These are phyloP conservation scores for Erodium maritimum DNA, from an alignment of 345 rosid genomes.

Conservation along the genomic window DNA sequence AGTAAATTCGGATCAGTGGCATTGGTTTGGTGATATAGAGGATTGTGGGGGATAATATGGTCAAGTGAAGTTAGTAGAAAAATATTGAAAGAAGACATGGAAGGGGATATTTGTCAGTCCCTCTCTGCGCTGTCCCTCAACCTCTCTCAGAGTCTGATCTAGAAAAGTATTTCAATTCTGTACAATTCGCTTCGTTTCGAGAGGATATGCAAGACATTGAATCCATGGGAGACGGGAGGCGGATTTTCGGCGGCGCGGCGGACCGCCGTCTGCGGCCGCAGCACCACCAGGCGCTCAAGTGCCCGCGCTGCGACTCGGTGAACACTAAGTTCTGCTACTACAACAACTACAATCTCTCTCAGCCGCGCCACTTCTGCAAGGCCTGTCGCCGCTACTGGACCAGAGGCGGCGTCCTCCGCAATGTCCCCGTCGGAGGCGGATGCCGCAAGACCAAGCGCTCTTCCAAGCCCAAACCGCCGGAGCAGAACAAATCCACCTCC, in stretches of 20 bases:
- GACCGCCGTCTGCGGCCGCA: conserved; percentile 73
- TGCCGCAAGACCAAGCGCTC: conserved; percentile 68
- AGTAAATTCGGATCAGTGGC: not conserved
- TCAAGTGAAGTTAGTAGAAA: not conserved
- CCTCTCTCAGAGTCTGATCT: too few species aligned
- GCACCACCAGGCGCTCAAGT: conserved; percentile 71
- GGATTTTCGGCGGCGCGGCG: conserved; percentile 27
- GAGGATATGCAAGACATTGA: conserved; percentile 74
- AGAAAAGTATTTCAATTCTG: too few species aligned
- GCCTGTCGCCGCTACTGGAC: conserved; percentile 98
- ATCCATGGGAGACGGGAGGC: conserved; percentile 33
- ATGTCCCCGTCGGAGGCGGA: conserved; percentile 91
- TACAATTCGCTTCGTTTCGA: too few species aligned
- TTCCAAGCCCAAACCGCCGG: conserved; percentile 28
- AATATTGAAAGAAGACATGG: conserved; percentile 13
- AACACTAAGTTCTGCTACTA: conserved; percentile 97
- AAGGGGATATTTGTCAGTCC: not conserved
- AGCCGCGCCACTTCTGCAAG: conserved; percentile 98
- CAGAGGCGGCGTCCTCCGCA: conserved; percentile 92
- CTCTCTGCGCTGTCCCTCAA: too few species aligned
- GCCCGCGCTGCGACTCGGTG: conserved; percentile 83
- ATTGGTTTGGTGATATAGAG: not conserved
- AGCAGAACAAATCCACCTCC: conserved; percentile 27
- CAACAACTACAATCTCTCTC: conserved; percentile 96
- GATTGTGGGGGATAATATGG: not conserved